Conservation (phyloP, 352 stramenopile species). For the Phytophthora idaei region DNA sequence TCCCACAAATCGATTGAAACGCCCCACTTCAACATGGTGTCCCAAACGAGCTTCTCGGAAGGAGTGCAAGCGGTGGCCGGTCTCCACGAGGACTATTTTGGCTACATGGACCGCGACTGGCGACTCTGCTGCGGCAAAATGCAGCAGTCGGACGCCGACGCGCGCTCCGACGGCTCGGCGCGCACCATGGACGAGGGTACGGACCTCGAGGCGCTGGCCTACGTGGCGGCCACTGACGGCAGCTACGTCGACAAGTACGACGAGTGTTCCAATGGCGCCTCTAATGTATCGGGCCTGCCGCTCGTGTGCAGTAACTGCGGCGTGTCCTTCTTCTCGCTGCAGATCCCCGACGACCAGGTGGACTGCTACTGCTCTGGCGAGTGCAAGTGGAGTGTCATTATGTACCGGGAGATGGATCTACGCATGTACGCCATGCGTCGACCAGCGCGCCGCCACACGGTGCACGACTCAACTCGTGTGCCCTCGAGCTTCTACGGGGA, state of each 20-base stretch:
- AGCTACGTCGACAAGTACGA: conserved; percentile 7
- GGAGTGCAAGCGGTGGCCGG: conserved; percentile 17
- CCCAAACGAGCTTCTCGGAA: conserved; percentile 15
- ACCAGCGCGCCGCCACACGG: conserved; percentile 18
- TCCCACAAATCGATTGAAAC: conserved; percentile 9
- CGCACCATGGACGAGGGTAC: conserved; percentile 41
- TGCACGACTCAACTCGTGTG: conserved; percentile 28
- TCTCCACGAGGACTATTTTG: conserved; percentile 18
- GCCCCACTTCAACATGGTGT: conserved; percentile 25
- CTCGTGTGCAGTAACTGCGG: conserved; percentile 85
- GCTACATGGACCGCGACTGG: conserved; percentile 21
- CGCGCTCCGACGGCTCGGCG: conserved; percentile 31
- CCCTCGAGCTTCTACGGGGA: conserved; percentile 32
- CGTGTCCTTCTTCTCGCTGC: conserved; percentile 82
- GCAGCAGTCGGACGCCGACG: conserved; percentile 17
- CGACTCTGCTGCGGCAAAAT: conserved; percentile 14
- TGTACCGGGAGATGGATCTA: conserved; percentile 84
- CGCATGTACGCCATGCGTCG: conserved; percentile 58
- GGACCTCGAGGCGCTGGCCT: conserved; percentile 53
- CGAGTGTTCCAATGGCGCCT: conserved; percentile 7
- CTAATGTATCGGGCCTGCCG: conserved; percentile 65
- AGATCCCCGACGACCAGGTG: conserved; percentile 63
- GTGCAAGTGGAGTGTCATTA: conserved; percentile 91
- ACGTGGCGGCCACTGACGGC: conserved; percentile 28
- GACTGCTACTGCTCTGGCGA: conserved; percentile 88